Base-by-base conservation (phyloP, 768 basidiomycete genomes). In the Nidula microcarpa region DNA sequence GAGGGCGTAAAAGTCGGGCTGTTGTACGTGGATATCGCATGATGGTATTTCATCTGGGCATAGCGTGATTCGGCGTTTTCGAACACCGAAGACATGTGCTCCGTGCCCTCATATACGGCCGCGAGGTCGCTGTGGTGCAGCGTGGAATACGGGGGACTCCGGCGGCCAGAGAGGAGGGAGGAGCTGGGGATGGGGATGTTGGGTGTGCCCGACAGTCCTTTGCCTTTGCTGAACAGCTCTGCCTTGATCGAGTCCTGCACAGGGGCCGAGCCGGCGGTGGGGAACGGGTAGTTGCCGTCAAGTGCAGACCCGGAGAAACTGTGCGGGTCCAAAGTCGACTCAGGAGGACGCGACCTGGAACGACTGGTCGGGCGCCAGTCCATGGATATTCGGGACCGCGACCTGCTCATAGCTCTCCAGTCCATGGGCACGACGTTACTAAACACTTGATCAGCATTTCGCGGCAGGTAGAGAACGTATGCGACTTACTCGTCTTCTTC, bases 361-460 rank as follows among this genome's bases (percentile, higher is more conserved):
- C 88, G 85, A 68, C 83, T 86, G 50, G 84, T 71, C 34, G 89
- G 86, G 53, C 87, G 77, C 93, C 93, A 94, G 67, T 95, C 93
- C 90, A 95, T 93, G 17, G 89, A 86, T 60, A 87, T 86, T 18
- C 94, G 84, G 11, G 94, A 95, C 61, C 93, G 82, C 23, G 94
- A 96, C 57, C 94, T 81, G 69, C 92, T 94, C 66, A 93, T 84
- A 33, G 90, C 86, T 47, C 93, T 80, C 94, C 94, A 97, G 64
- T 96, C 94, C 94, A 97, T 97, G 30, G 85, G 72, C 44, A 80
- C 79, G 51, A 75, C 73, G 54, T 86, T 85, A 53, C 55, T 57
- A 53, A 59, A 53, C 49, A 48, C 55, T 6, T 58, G 48, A 36
- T 47, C 11, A 17, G 10, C 6, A 16, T 23, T 43, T 34, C 47